A percentile compares a stretch with the other conserved stretches of the same genome.
Conservation (phyloP, 2,329 filamentous ascomycete species). For the Trichoderma sp. region DNA sequence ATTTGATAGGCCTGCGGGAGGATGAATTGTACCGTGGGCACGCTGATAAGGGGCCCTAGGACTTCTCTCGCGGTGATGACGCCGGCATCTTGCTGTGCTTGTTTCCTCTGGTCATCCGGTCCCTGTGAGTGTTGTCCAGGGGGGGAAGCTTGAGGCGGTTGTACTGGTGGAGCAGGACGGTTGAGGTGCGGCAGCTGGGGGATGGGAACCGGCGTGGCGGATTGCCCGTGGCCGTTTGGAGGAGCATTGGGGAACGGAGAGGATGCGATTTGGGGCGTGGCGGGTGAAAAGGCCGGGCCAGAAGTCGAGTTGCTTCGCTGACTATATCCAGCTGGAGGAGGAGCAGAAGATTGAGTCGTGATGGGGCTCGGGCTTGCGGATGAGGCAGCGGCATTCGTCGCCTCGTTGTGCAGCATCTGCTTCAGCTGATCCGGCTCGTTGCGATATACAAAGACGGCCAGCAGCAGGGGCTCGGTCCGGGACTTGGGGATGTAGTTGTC, state of each 20-base stretch:
- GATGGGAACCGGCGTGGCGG: constrained; percentile 37
- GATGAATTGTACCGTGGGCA: constrained; percentile 66
- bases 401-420: constrained; percentile 27
- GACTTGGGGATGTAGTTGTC: constrained; percentile 74
- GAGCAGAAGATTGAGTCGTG: constrained; percentile 16
- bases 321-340: constrained; percentile 32
- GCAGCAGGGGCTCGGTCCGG: constrained; percentile 70
- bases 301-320: constrained; percentile 48
- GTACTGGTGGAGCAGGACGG: constrained; percentile 19
- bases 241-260: constrained; percentile 32
- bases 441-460: constrained; percentile 82
- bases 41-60: constrained; percentile 59
- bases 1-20: constrained; percentile 67
- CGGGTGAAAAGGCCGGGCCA: constrained; percentile 54
- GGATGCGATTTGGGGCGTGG: constrained; percentile 40
- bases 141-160: background rate
- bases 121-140: constrained; percentile 22
- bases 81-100: constrained; percentile 52
- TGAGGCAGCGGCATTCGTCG: constrained; percentile 2
- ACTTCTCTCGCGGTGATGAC: constrained; percentile 59
- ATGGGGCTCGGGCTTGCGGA: constrained; percentile 3
- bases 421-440: constrained; percentile 48
- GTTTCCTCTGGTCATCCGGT: constrained; percentile 36
- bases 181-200: constrained; percentile 35
- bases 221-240: constrained; percentile 33